A percentile compares a stretch with the other conserved stretches of the same genome.
Evolutionary conservation across 495 filamentous ascomycete genomes (phyloP).

Genomic region (Penicillium cinerascens): DNA sequence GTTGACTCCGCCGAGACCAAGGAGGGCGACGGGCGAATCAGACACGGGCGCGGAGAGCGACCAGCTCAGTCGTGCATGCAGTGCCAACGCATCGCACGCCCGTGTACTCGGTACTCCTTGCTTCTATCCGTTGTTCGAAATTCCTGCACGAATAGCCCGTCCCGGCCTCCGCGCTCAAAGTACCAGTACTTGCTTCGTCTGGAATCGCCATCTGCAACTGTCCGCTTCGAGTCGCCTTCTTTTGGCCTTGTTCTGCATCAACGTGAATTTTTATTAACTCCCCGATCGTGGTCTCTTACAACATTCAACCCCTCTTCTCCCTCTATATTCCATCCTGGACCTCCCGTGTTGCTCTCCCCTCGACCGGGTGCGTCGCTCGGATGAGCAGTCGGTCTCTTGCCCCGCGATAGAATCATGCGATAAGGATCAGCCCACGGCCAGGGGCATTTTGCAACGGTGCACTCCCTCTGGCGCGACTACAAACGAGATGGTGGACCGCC

Average conservation of each 20-base stretch:
- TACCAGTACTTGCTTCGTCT: background rate
- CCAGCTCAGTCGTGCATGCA: constrained; percentile 39
- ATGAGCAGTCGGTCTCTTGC: constrained; percentile 13
- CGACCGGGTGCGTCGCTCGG: constrained; percentile 16
- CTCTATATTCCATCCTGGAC: constrained; percentile 19
- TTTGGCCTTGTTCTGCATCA: background rate
- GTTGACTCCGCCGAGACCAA: constrained; percentile 21
- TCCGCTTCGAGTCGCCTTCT: constrained; percentile 20
- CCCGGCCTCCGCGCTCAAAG: background rate
- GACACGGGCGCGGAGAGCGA: constrained; percentile 5
- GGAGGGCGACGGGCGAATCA: constrained; percentile 35
- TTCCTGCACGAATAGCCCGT: no score
- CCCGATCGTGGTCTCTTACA: no score
- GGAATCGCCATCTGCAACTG: constrained; percentile 19
- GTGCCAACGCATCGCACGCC: constrained; percentile 23
- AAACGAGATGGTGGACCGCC: constrained; percentile 41
- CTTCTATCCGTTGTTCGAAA: no score
- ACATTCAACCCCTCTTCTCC: background rate
- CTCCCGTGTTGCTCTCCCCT: background rate
- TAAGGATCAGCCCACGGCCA: constrained; percentile 23
- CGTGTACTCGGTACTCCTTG: constrained; percentile 18
- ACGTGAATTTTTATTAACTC: no score
- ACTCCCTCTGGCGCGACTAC: constrained; percentile 16
- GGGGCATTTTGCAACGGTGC: constrained; percentile 26
- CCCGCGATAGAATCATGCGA: constrained; percentile 32